phyloP scores from a whole-genome alignment of 352 stramenopile genomes.

The Pythium diclinum region DNA sequence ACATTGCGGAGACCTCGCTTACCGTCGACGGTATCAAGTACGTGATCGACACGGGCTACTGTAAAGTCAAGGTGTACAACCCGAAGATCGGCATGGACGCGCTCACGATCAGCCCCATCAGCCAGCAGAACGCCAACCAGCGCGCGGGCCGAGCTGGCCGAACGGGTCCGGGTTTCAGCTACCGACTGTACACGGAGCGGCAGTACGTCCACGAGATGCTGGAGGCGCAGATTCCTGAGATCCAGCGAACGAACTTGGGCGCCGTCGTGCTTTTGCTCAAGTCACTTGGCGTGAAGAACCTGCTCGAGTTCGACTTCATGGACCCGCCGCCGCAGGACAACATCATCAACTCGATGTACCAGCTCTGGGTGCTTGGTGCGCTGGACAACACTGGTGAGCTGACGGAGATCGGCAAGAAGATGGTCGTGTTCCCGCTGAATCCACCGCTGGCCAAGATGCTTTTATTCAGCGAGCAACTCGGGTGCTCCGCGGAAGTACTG shows the following conservation, averaged over 20 bases:
- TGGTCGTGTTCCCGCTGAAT: conserved; percentile 98
- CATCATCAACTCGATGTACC: conserved; percentile 98
- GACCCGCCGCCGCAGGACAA: conserved; percentile 95
- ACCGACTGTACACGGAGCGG: conserved; percentile 96
- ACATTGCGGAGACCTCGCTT: conserved; percentile 96
- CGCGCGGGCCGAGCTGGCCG: conserved; percentile 92
- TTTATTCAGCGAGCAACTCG: conserved; percentile 92
- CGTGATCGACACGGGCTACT: conserved; percentile 97
- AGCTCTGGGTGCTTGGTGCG: conserved; percentile 97
- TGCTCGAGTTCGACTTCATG: conserved; percentile 99
- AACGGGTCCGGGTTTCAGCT: conserved; percentile 90
- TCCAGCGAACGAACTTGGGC: conserved; percentile 97
- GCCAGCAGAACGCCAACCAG: conserved; percentile 97
- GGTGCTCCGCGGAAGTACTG: conserved; percentile 94
- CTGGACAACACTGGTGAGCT: conserved; percentile 97
- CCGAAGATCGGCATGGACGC: conserved; percentile 99
- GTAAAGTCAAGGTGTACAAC: conserved; percentile 99
- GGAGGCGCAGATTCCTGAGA: conserved; percentile 96
- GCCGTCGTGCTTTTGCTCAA: conserved; percentile 98
- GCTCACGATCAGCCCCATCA: conserved; percentile 94
- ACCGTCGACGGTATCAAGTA: conserved; percentile 98
- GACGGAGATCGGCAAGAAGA: conserved; percentile 94
- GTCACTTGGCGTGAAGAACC: conserved; percentile 94
- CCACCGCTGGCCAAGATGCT: conserved; percentile 95
- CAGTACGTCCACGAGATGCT: conserved; percentile 98